Evolutionary conservation across 2,329 filamentous ascomycete genomes (phyloP).

Genomic region (Pyricularia sp.): DNA sequence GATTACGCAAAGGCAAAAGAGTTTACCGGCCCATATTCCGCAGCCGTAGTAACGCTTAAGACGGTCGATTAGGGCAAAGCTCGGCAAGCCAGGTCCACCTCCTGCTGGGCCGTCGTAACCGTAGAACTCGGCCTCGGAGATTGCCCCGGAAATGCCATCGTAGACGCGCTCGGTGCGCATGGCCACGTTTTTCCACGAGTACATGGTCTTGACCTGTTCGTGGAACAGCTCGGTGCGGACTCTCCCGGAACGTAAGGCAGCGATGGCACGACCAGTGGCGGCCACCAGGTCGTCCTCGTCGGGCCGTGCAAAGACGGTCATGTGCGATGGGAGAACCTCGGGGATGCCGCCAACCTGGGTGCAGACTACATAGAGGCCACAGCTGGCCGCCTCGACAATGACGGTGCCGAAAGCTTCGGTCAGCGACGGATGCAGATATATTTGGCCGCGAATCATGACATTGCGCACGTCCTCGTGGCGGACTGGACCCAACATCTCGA

Average conservation of each 20-base stretch:
- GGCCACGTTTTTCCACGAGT: conserved; percentile 95
- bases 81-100: conserved; percentile 50
- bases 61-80: conserved; percentile 86
- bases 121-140: conserved; percentile 79
- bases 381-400: conserved; percentile 92
- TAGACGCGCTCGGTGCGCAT: conserved; percentile 90
- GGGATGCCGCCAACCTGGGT: conserved; percentile 95
- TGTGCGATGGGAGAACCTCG: conserved; percentile 86
- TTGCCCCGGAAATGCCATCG: conserved; percentile 77
- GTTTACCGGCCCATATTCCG: conserved; percentile 94
- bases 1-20: conserved; percentile 89
- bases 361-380: conserved; percentile 90
- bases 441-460: conserved; percentile 93
- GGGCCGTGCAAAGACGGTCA: conserved; percentile 94
- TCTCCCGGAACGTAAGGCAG: conserved; percentile 68
- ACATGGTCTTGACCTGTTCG: conserved; percentile 96
- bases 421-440: conserved; percentile 87
- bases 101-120: conserved; percentile 44
- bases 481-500: conserved; percentile 82
- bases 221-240: conserved; percentile 90
- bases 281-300: conserved; percentile 90
- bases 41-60: conserved; percentile 96
- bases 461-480: conserved; percentile 94
- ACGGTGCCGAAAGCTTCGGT: conserved; percentile 98
- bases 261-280: conserved; percentile 82